Evolutionary conservation across 169 alveolate species (phyloP), one percentile per base, ranked within the genome.

Genomic region (Plasmodium vinckei): DNA sequence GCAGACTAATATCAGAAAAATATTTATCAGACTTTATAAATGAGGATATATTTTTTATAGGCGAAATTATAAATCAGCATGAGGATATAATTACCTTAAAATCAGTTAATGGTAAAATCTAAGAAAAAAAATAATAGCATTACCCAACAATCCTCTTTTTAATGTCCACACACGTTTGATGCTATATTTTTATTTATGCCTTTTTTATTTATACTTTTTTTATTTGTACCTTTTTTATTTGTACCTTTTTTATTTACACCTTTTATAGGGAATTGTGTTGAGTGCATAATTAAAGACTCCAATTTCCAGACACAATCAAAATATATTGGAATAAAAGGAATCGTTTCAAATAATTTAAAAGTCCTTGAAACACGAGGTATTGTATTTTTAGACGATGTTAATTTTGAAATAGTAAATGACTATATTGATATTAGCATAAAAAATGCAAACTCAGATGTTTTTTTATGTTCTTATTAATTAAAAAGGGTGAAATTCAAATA

Each of bases 321-420:
- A 60, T 64, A 67, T 27, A 23, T 79, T 12, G 89, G 89, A 6
- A 67, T 79, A 67, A 79, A 79, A 79, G 89, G 89, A 5, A 79
- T 64, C 51, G 89, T 79, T 47, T 67, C 89, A 57, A 53, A 79
- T 47, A 71, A 79, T 25, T 67, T 79, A 79, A 79, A 79, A 79
- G 68, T 79, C 27, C 19, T 79, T 17, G 89, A 79, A 56, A 67
- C 89, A 42, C 53, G 89, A 39, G 89, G 89, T 27, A 42, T 79
- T 13, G 49, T 67, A 59, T 21, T 17, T 17, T 79, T 79, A 46
- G 84, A 79, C 23, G 89, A 79, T 23, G 72, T 79, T 25, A 79
- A 79, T 57, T 79, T 79, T 67, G 89, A 79, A 39, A 71, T 79
- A 47, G 82, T 79, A 23, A 79, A 79, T 79, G 89, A 65, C 13